Evolutionary conservation across 176 grass and related monocot species (phyloP).

Genomic region (Bonia amplexicaulis): DNA sequence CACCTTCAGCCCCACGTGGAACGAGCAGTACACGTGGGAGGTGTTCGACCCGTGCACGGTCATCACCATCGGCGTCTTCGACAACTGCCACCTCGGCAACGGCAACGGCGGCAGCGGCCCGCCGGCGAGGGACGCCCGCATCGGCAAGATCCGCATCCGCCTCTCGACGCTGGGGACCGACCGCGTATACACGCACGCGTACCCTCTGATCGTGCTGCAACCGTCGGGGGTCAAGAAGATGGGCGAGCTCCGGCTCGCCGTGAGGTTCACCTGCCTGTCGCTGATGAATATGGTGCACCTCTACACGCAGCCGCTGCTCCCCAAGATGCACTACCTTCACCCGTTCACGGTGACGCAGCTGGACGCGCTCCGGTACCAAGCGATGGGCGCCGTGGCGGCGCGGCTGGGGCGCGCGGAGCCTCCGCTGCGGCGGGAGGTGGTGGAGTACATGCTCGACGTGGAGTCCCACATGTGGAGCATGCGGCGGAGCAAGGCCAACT

Average conservation of each 20-base stretch:
- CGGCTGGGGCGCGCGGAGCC: conserved; percentile 70
- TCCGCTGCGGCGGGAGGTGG: conserved; percentile 72
- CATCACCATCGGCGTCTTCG: conserved; percentile 84
- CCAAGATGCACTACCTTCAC: conserved; percentile 85
- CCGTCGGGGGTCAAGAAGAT: conserved; percentile 91
- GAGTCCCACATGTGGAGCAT: conserved; percentile 98
- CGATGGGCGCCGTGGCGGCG: conserved; percentile 66
- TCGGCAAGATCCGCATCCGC: conserved; percentile 88
- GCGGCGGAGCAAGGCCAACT: conserved; percentile 95
- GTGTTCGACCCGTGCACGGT: conserved; percentile 89
- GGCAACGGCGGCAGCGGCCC: neutral
- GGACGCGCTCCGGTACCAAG: conserved; percentile 78
- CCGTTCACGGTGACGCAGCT: conserved; percentile 76
- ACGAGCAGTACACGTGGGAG: conserved; percentile 96
- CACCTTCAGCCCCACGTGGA: conserved; percentile 55
- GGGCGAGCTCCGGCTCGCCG: conserved; percentile 81
- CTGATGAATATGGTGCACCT: conserved; percentile 79
- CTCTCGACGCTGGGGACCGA: conserved; percentile 82
- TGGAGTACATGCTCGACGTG: conserved; percentile 94
- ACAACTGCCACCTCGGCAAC: conserved; percentile 77
- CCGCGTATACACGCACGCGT: conserved; percentile 77
- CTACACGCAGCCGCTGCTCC: conserved; percentile 77
- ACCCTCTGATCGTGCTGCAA: conserved; percentile 66
- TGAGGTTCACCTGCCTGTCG: conserved; percentile 79
- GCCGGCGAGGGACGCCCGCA: conserved; percentile 39